A percentile compares a stretch with the other conserved stretches of the same genome.
Evolutionary conservation across 129 eudicot genomes (phyloP).

Genomic region (Lactuca sativa): DNA sequence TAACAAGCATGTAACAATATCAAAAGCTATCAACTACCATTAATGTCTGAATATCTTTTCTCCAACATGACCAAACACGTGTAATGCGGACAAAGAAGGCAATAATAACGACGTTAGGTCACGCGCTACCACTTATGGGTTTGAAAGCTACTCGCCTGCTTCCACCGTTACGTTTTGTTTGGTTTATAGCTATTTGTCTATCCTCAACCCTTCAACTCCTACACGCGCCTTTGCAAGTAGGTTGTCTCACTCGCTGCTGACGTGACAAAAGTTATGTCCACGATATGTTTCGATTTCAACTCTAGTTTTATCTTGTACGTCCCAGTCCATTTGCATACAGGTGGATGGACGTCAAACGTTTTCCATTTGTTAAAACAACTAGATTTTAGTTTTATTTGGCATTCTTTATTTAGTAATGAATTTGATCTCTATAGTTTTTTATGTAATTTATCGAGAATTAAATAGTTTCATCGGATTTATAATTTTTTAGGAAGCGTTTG

Average conservation of each 20-base stretch:
- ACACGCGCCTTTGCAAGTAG: slow-evolving; percentile 24
- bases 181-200: slow-evolving; percentile 3
- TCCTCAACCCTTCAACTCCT: slow-evolving; percentile 5
- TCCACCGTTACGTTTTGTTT: neutral
- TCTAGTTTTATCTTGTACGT: neutral
- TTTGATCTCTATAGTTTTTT: too few species aligned
- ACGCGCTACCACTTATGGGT: slow-evolving; percentile 12
- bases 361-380: neutral
- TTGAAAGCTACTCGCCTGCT: slow-evolving; percentile 12
- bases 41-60: neutral
- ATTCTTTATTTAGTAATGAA: too few species aligned
- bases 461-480: too few species aligned
- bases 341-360: slow-evolving; percentile 27
- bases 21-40: neutral
- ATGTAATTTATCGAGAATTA: too few species aligned
- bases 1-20: neutral
- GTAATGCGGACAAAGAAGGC: slow-evolving; percentile 14
- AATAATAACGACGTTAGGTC: neutral
- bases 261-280: slow-evolving; percentile 3
- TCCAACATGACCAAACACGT: slow-evolving; percentile 26
- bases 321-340: slow-evolving; percentile 5
- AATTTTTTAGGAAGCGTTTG: too few species aligned
- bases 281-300: slow-evolving; percentile 6
- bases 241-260: slow-evolving; percentile 5
- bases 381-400: too few species aligned